These are phyloP conservation scores for Nemania sp. DNA, from an alignment of 2,329 filamentous ascomycete species.

Conservation along the genomic window DNA sequence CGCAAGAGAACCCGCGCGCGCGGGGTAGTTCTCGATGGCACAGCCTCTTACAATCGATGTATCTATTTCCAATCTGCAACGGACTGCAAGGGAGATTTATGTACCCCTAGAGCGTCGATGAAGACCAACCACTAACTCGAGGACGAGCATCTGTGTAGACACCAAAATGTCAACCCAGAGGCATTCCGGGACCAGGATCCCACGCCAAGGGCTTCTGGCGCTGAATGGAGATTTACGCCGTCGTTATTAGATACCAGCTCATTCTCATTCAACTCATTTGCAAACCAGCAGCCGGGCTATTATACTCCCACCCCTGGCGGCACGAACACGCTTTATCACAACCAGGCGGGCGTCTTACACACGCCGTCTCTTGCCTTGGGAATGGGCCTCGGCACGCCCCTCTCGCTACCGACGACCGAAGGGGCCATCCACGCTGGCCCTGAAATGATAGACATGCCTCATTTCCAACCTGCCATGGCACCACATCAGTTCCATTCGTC, in stretches of 20 bases:
- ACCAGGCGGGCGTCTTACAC: conserved; percentile 83
- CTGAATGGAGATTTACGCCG: conserved; percentile 86
- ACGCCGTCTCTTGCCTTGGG: conserved; percentile 76
- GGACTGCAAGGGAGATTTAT: background rate
- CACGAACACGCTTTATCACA: conserved; percentile 79
- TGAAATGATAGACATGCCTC: conserved; percentile 66
- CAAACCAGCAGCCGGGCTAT: conserved; percentile 79
- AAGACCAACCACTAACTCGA: conserved; percentile 12
- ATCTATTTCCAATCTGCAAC: background rate
- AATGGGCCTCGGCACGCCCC: conserved; percentile 77
- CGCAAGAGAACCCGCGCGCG: conserved; percentile 24
- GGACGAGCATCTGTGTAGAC: conserved; percentile 51
- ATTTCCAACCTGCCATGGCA: conserved; percentile 63
- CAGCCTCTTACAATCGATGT: background rate
- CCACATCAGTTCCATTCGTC: conserved; percentile 67
- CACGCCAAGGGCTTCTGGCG: conserved; percentile 77
- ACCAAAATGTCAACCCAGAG: conserved; percentile 46
- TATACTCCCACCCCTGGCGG: conserved; percentile 88
- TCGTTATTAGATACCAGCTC: conserved; percentile 86
- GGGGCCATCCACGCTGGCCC: conserved; percentile 64
- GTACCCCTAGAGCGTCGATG: background rate
- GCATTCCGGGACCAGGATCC: conserved; percentile 74
- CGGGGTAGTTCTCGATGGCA: conserved; percentile 33
- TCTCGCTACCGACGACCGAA: conserved; percentile 76
- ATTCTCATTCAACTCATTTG: conserved; percentile 78